phyloP scores from a whole-genome alignment of 225 moss, liverwort and hornwort species.

The Asterella californica region DNA sequence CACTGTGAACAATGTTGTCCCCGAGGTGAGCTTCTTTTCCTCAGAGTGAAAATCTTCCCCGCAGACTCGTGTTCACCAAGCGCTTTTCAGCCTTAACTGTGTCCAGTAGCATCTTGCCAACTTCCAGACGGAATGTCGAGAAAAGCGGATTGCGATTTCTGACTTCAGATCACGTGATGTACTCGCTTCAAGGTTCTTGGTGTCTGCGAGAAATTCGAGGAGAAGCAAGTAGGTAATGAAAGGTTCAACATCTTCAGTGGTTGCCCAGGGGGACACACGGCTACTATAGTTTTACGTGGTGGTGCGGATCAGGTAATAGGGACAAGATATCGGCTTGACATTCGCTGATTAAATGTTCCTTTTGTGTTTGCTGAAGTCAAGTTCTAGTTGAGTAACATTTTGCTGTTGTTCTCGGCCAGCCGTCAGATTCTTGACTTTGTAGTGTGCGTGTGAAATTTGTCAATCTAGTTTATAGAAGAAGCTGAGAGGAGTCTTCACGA shows the following conservation, averaged over 20 bases:
- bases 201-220: conserved; percentile 75
- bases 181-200: conserved; percentile 69
- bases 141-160: too few species aligned
- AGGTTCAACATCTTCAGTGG: conserved; percentile 97
- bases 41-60: neutral
- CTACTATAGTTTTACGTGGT: conserved; percentile 90
- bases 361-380: neutral
- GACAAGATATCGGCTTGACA: neutral
- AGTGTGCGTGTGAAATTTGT: neutral
- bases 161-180: neutral
- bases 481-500: conserved; percentile 98
- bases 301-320: conserved; percentile 88
- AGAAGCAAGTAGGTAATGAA: conserved; percentile 93
- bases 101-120: neutral
- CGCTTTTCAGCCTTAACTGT: neutral
- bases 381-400: neutral
- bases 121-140: too few species aligned
- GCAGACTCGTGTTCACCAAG: neutral
- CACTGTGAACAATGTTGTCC: conserved; percentile 86
- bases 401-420: neutral
- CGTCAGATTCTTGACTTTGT: neutral
- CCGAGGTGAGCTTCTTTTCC: conserved; percentile 54
- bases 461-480: conserved; percentile 88
- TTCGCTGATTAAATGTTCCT: neutral
- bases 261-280: conserved; percentile 89